Evolutionary conservation across 2,329 filamentous ascomycete species (phyloP), one percentile per base, ranked within the genome.

Genomic region (Fusarium sp.): DNA sequence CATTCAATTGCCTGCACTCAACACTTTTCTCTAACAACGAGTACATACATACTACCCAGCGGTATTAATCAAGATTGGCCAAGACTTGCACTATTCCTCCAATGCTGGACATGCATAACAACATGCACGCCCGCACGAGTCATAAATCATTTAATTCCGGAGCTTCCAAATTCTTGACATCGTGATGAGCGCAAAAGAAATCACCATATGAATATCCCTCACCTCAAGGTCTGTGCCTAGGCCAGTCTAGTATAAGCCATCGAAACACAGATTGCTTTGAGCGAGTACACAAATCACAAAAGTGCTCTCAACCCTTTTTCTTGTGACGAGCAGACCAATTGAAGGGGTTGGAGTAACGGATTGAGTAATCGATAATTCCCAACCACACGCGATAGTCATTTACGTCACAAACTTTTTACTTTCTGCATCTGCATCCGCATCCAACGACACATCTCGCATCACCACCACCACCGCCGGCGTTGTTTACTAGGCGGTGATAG

Each of bases 111-210:
- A 24, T 63, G 49, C 42, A 38, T 52, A 24, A 42, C 43, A 60
- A 33, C 53, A 18, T n/a, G n/a, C 49, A 54, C 66, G 54, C 46
- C 64, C 64, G 64, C 58, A 69, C 72, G 73, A 75, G 73, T 75
- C 73, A 74, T 65, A 68, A 68, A 57, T 37, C 41, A 38, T 62
- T 64, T 75, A 74, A 72, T 60, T 68, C 66, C 69, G 67, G 70
- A 44, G 47, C 67, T 66, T 66, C 39, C 57, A 63, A 52, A 58
- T 64, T 60, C 43, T 63, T 71, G 62, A 73, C 62, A 73, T 68
- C 44, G 53, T 44, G 53, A 70, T 57, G 53, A 43, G 42, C 57
- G 31, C 38, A 35, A 55, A 47, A 53, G 11, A 68, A 49, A 60
- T 64, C 57, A 44, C 58, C 37, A 39, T 43, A 52, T 44, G 20